Evolutionary conservation across 2,329 filamentous ascomycete species (phyloP).

Genomic region (Beauveria asiatica): DNA sequence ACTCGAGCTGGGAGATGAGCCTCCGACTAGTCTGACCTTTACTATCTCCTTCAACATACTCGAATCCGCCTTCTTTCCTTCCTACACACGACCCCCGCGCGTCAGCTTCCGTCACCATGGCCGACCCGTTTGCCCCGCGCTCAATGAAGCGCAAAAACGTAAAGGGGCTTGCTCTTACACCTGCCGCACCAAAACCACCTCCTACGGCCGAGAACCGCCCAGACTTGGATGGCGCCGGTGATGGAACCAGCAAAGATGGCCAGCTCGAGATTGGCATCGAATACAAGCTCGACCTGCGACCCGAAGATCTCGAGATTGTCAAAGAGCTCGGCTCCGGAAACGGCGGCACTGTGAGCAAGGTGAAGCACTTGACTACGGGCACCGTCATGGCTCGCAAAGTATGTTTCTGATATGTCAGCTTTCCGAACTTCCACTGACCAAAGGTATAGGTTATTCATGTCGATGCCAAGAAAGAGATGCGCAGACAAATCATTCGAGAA

Average conservation of each 20-base stretch:
- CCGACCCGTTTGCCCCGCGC: conserved; percentile 54
- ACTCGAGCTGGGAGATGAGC: conserved; percentile 5
- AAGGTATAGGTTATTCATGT: conserved; percentile 81
- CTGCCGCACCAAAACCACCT: conserved; percentile 62
- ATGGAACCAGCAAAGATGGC: conserved; percentile 44
- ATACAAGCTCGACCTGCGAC: conserved; percentile 85
- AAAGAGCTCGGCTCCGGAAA: conserved; percentile 95
- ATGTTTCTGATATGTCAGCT: conserved; percentile 5
- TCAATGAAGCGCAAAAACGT: conserved; percentile 99
- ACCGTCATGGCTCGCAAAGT: conserved; percentile 98
- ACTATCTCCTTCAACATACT: conserved; percentile 1
- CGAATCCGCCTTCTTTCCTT: background rate
- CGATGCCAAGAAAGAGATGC: conserved; percentile 93
- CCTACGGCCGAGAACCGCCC: conserved; percentile 63
- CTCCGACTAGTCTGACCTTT: background rate
- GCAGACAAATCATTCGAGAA: conserved; percentile 93
- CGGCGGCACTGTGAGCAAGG: conserved; percentile 96
- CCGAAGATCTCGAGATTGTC: conserved; percentile 84
- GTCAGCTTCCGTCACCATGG: conserved; percentile 37
- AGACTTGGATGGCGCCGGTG: conserved; percentile 53
- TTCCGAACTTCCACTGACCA: conserved; percentile 8
- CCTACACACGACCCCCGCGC: background rate
- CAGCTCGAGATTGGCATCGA: conserved; percentile 93
- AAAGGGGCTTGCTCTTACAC: conserved; percentile 84
- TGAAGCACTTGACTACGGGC: conserved; percentile 87